Evolutionary conservation across 2,329 filamentous ascomycete species (phyloP).

Genomic region (Cercospora canescens): DNA sequence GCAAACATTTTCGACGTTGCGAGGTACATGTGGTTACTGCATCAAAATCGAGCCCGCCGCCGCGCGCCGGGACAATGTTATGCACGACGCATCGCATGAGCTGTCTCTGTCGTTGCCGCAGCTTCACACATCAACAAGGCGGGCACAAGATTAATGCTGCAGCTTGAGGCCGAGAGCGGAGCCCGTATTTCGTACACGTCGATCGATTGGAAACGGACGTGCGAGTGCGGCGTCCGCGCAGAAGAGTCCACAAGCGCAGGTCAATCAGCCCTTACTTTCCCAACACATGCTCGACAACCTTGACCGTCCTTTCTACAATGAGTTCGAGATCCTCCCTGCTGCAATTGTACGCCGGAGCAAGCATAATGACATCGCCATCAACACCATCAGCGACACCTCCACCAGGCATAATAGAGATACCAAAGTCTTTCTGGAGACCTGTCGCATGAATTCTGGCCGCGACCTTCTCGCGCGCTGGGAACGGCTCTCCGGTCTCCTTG

Average conservation of each 20-base stretch:
- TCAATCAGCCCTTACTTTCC: conserved; percentile 13
- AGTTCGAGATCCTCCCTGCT: conserved; percentile 55
- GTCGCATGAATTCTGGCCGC: conserved; percentile 46
- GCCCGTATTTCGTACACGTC: not conserved
- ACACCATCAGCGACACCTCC: conserved; percentile 58
- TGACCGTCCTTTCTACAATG: conserved; percentile 52
- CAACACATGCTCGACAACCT: conserved; percentile 52
- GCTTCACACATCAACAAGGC: not conserved
- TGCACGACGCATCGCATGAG: too few species aligned
- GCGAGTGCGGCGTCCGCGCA: not conserved
- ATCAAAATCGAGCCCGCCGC: too few species aligned
- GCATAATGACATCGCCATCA: conserved; percentile 60
- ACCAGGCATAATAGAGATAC: conserved; percentile 62
- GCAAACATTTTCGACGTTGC: too few species aligned
- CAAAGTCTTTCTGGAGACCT: conserved; percentile 41
- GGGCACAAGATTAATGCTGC: not conserved
- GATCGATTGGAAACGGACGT: not conserved
- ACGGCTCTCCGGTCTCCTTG: conserved; percentile 53
- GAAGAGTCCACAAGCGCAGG: not conserved
- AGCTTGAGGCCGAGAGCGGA: too few species aligned
- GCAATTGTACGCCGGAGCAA: conserved; percentile 67
- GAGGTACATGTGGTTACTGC: too few species aligned
- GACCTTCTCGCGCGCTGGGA: conserved; percentile 46
- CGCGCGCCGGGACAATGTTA: too few species aligned
- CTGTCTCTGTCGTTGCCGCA: not conserved